Evolutionary conservation across 495 filamentous ascomycete genomes (phyloP), one percentile per base, ranked within the genome.

Genomic region (Penicillium tannophilum): DNA sequence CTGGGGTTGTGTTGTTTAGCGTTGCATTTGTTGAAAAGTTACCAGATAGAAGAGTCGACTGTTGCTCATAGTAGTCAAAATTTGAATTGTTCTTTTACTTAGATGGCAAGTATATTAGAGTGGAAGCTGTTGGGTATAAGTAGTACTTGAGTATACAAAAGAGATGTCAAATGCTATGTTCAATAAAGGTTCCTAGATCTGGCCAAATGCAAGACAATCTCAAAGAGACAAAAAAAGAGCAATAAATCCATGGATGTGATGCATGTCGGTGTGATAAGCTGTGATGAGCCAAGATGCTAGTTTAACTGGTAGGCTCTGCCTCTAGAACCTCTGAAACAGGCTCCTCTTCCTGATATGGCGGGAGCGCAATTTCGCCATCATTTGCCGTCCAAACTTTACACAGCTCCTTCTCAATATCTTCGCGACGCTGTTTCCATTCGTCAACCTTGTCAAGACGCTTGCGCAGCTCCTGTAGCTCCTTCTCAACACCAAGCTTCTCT

Each of bases 401-500:
- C 39, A 91, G 69, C 67, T 91, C 88, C 14, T 61, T 63, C 47
- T 90, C 86, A 59, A 99, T 94, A 11, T 91, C 86, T 54, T 88
- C 84, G 19, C 87, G 85, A 39, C 95, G 83, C 51, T 74, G 71
- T 79, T 92, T 89, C 91, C 90, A 93, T 66, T 87, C 80, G 46
- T 93, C 90, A 0, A 97, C 93, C 69, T 90, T 87, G 19, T 83
- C 83, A 4, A 98, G 73, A 14, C 86, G 82, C 68, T 92, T 90
- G 41, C 86, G 86, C 45, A 99, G 77, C 62, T 94, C 90, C 50
- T 88, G 81, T 43, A 99, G 72, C 72, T 99, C 95, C 64, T 86
- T 87, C 78, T 96, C 92, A 2, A 96, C 93, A 8, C 88, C 87
- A 65, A 91, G 86, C 74, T 93, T 94, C 79, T 99, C 95, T 63